Evolutionary conservation across 1,284 basidiomycete species (phyloP), one percentile per base, ranked within the genome.

Genomic region (Tylopilus sp.): DNA sequence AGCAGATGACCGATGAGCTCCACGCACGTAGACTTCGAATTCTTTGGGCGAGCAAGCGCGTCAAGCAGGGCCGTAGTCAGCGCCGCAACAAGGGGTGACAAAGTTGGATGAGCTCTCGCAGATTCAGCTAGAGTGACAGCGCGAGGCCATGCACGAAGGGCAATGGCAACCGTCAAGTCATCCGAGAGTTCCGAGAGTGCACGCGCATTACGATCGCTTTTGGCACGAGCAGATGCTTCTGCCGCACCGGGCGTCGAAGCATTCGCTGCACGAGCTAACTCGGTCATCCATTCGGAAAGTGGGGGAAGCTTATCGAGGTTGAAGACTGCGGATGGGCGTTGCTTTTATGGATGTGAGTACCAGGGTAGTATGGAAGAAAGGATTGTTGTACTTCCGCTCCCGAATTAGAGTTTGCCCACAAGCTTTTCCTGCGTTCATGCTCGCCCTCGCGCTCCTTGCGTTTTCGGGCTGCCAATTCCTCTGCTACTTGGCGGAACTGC

Each of bases 181-280:
- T 99, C 97, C 3, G 87, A 83, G 71, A 92, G 94, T 54, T 97
- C 92, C 47, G 87, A 85, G 18, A 92, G 82, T 84, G 89, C 97
- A 15, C 86, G 79, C 5, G 83, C 72, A 66, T 96, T 91, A 46
- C 82, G 78, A 58, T 91, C 88, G 0, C 77, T 73, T 63, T 87
- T 88, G 52, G 84, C 83, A 60, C 84, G 85, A 11, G 78, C 56
- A 73, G 73, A 45, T 1, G 51, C 52, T 11, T 66, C 63, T 25
- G 39, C 34, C 6, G 46, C 30, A 21, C 16, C 41, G n/a, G 63
- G 51, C 2, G 60, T 37, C 6, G 62, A 57, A 1, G 60, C 36
- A 30, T 68, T 66, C 18, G 65, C 66, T 13, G 63, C 63, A 11
- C 65, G 63, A 1, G 76, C 82, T 38, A 84, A 72, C 58, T 81